A percentile compares a stretch with the other conserved stretches of the same genome.
phyloP scores from a whole-genome alignment of 805 yeast species.

The Saccharomyces mikatae region DNA sequence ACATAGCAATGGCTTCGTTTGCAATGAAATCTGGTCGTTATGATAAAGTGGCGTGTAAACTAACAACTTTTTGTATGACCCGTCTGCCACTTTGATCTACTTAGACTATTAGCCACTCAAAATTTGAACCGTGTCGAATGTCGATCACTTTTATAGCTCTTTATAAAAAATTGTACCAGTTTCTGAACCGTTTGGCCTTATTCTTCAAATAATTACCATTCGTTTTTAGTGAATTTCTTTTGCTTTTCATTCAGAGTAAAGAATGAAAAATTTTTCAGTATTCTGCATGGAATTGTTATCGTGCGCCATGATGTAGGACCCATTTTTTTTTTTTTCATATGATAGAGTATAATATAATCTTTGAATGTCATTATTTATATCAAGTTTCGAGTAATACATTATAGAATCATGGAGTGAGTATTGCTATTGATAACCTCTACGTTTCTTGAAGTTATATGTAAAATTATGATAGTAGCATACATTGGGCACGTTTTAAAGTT shows the following conservation, averaged over 20 bases:
- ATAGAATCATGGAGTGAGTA: no score
- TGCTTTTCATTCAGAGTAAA: background rate
- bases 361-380: background rate
- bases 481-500: background rate
- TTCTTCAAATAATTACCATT: background rate
- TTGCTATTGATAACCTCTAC: background rate
- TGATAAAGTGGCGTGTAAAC: background rate
- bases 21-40: background rate
- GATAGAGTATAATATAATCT: no score
- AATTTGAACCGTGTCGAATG: background rate
- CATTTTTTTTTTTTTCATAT: no score
- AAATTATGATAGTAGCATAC: background rate
- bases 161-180: background rate
- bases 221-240: background rate
- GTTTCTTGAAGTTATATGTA: background rate
- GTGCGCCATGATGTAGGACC: background rate
- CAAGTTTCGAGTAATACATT: background rate
- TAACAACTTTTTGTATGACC: background rate
- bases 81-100: background rate
- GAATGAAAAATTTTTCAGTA: background rate
- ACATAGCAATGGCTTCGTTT: conserved; percentile 20
- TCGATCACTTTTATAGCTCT: background rate
- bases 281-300: background rate
- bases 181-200: background rate
- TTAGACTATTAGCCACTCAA: background rate